Evolutionary conservation across 1,139 yeast genomes (phyloP), one percentile per base, ranked within the genome.

Genomic region (Geotrichum cucujoidarum): DNA sequence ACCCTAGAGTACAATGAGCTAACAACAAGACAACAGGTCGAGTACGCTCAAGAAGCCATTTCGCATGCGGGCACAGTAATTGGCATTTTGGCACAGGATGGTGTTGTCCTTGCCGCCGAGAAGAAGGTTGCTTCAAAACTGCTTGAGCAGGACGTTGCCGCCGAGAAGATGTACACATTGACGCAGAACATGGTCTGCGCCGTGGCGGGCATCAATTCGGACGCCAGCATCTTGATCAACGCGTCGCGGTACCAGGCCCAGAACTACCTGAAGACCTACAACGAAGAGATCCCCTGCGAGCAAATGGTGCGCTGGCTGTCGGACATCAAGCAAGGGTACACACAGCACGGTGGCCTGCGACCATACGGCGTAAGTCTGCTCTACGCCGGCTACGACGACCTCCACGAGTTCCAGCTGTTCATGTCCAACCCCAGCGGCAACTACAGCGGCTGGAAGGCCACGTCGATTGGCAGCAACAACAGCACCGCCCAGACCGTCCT

Each of bases 141-240:
- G 58, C 77, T 92, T 54, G 98, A 94, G 68, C 95, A 89, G 69
- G 97, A 90, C 65, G 85, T 92, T 24, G 78, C 88, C 25, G 89
- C 96, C 36, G 99, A 92, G 69, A 92, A 92, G 69, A 77, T 94
- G 70, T 92, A 90, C 69, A 77, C 81, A 34, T 72, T 92, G 63
- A 87, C 84, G 67, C 90, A 80, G 37, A 45, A 83, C 60, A 84
- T 84, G 74, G 76, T 90, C 45, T 88, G 95, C 60, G 96, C 97
- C 0, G 99, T 94, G 31, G 98, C 99, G 1, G 99, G 99, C 44
- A 83, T 92, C 81, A 94, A 94, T 40, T 94, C 97, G 1, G 99
- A 94, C 68, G 98, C 98, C 1, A 83, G 89, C 39, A 90, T 92
- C 52, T 76, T 94, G 58, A 86, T 94, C 58, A 85, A 88, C 66